phyloP scores from a whole-genome alignment of 2,329 filamentous ascomycete species.

The Sarocladium oryzae region DNA sequence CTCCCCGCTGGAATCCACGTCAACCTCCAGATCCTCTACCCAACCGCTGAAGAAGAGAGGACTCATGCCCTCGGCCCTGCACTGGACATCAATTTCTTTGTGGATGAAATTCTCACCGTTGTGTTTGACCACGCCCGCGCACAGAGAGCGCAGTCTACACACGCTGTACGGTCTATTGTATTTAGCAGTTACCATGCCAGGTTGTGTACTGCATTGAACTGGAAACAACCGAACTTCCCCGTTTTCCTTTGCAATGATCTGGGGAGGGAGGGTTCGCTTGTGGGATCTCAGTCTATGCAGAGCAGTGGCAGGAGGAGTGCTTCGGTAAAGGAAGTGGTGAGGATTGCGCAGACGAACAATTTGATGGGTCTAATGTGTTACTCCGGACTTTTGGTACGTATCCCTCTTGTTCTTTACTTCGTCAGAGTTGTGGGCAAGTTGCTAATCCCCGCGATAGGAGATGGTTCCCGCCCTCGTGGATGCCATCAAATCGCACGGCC shows the following conservation, averaged over 20 bases:
- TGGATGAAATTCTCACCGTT: slow-evolving; percentile 73
- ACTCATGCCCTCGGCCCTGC: slow-evolving; percentile 64
- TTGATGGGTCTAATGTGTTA: slow-evolving; percentile 96
- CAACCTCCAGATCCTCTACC: slow-evolving; percentile 89
- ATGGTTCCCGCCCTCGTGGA: slow-evolving; percentile 89
- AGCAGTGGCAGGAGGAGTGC: slow-evolving; percentile 66
- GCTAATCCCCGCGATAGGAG: slow-evolving; percentile 49
- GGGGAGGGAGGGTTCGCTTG: slow-evolving; percentile 49
- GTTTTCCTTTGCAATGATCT: slow-evolving; percentile 94
- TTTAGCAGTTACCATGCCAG: slow-evolving; percentile 90
- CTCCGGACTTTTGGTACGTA: slow-evolving; percentile 72
- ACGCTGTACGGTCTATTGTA: slow-evolving; percentile 77
- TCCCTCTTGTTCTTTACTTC: background rate
- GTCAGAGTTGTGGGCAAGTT: background rate
- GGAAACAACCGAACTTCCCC: slow-evolving; percentile 98
- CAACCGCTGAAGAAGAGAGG: slow-evolving; percentile 67
- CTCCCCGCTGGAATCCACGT: slow-evolving; percentile 77
- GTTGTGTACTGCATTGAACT: slow-evolving; percentile 91
- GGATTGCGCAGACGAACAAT: slow-evolving; percentile 91
- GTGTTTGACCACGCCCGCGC: slow-evolving; percentile 87
- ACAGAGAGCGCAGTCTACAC: slow-evolving; percentile 55
- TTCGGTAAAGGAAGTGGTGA: slow-evolving; percentile 90
- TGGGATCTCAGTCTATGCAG: slow-evolving; percentile 29
- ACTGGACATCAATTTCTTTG: slow-evolving; percentile 78
- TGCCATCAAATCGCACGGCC: slow-evolving; percentile 87